Evolutionary conservation across 169 alveolate species (phyloP).

Genomic region (Plasmodium gallinaceum): DNA sequence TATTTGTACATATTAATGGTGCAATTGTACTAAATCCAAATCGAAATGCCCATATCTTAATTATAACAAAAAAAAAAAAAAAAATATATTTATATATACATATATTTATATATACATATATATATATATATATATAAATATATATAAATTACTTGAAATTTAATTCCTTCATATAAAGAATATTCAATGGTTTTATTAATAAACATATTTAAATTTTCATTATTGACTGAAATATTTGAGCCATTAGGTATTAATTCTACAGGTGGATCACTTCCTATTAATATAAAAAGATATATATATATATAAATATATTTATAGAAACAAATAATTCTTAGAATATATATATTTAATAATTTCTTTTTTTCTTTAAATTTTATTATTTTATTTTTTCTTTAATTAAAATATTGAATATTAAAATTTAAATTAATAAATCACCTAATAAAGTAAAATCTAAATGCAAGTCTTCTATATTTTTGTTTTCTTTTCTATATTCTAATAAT

Average conservation of each 20-base stretch:
- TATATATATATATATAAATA: neutral
- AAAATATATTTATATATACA: neutral
- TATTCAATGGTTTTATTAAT: constrained; percentile 74
- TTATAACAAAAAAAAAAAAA: neutral
- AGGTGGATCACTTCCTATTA: constrained; percentile 75
- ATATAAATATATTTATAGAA: constrained; percentile 20
- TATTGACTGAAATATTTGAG: constrained; percentile 67
- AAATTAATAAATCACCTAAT: constrained; percentile 21
- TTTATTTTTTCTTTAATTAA: neutral
- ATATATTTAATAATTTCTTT: neutral
- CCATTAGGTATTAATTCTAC: constrained; percentile 81
- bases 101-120: constrained; percentile 1
- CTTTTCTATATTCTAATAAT: constrained; percentile 59
- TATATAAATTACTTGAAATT: constrained; percentile 63
- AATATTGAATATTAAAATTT: constrained; percentile 1
- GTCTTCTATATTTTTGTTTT: constrained; percentile 66
- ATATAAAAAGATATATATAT: constrained; percentile 1
- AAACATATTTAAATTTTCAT: constrained; percentile 78
- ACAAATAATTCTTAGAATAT: constrained; percentile 11
- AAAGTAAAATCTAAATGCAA: constrained; percentile 73
- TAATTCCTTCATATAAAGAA: constrained; percentile 81
- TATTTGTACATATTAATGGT: constrained; percentile 79
- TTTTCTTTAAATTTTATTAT: neutral
- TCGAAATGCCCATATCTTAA: constrained; percentile 81
- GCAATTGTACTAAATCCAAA: constrained; percentile 83